Evolutionary conservation across 768 basidiomycete species (phyloP), one percentile per base, ranked within the genome.

Genomic region (Suillus alpinus): DNA sequence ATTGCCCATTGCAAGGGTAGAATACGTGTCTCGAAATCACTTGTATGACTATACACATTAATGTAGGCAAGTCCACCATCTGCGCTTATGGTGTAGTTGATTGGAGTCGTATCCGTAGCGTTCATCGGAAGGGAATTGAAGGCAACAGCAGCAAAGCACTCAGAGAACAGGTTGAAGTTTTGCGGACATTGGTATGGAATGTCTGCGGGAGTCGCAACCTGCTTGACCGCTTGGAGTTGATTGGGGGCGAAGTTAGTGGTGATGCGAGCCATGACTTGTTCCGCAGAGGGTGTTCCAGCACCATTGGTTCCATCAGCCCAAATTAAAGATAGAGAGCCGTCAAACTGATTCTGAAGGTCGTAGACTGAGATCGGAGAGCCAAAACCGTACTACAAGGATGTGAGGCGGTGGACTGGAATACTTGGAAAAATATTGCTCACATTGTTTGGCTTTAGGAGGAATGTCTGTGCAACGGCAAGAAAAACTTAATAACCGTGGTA

Each of bases 1-100:
- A 93, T 76, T 10, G 89, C 87, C 81, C 90, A 87, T 63, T 93
- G 91, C 23, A 93, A 64, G 1, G 91, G 91, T 18, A 93, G 68
- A 34, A 91, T 78, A 50, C 86, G 75, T 57, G 75, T 75, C 70
- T 92, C 89, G 64, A 87, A 85, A 71, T 90, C 88, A 61, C 88
- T 86, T 3, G 74, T 81, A 67, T 91, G 89, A 20, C 77, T 75
- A 23, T 78, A 76, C 0, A 91, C 91, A 65, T 93, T 82, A 63
- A 92, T 83, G 62, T 84, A 82, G 23, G 70, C 65, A 18, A 92
- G 75, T 12, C 90, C 89, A 4, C 76, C 80, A 69, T 92, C 91
- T 0, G 84, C 87, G 39, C 80, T 76, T 58, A 92, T 81, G 0
- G 88, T 92, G 69, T 92, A 93, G 62, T 87, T 85, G 64, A 89